These are phyloP conservation scores for Microascus cirrosus DNA, from an alignment of 2,329 filamentous ascomycete genomes.

Conservation along the genomic window DNA sequence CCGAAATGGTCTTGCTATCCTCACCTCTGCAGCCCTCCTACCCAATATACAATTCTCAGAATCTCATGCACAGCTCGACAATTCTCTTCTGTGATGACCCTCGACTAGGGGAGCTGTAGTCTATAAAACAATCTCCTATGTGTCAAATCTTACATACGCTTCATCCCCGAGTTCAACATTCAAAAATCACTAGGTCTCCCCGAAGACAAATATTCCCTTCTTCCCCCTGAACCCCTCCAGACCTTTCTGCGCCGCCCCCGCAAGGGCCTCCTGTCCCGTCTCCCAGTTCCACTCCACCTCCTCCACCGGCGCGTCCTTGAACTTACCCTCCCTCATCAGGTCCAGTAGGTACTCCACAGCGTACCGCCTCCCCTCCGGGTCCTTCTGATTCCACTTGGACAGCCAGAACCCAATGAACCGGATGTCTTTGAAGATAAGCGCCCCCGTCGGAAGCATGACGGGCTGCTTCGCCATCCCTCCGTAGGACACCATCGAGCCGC, in stretches of 20 bases:
- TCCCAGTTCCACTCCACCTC: constrained; percentile 76
- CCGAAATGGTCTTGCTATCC: no score
- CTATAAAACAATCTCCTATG: background rate
- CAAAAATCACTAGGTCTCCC: constrained; percentile 32
- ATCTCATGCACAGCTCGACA: background rate
- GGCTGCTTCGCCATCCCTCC: constrained; percentile 91
- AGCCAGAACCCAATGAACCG: constrained; percentile 92
- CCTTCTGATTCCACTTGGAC: constrained; percentile 70
- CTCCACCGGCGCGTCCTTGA: constrained; percentile 74
- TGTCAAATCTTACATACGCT: background rate
- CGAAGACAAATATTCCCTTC: constrained; percentile 84
- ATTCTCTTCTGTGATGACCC: background rate
- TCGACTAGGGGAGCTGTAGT: background rate
- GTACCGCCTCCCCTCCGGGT: constrained; percentile 61
- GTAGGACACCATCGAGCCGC: constrained; percentile 78
- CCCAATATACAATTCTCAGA: background rate
- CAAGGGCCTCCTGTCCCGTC: constrained; percentile 58
- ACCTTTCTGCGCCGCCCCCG: constrained; percentile 68
- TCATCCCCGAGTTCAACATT: background rate
- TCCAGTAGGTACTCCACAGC: constrained; percentile 80
- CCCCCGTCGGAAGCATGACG: constrained; percentile 65
- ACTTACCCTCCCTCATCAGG: constrained; percentile 62
- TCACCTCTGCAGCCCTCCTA: no score
- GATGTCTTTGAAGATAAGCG: constrained; percentile 90
- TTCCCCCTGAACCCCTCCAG: constrained; percentile 74